A percentile compares a stretch with the other conserved stretches of the same genome.
Evolutionary conservation across 495 filamentous ascomycete genomes (phyloP).

Genomic region (Penicillium simplicissimum): DNA sequence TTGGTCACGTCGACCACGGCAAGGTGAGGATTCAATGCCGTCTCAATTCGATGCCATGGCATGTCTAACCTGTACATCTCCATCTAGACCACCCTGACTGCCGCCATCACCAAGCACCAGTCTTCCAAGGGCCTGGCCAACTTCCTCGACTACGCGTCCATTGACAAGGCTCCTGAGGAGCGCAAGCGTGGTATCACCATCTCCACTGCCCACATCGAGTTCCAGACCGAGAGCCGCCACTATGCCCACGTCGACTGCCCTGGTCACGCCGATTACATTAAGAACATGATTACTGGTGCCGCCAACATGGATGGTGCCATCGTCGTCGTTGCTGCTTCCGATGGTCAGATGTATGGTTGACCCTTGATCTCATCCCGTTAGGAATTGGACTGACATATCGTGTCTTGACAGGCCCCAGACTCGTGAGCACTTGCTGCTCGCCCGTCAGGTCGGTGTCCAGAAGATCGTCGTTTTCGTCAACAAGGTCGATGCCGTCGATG

Average conservation of each 20-base stretch:
- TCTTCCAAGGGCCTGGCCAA: slow-evolving; percentile 87
- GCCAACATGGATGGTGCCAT: slow-evolving; percentile 98
- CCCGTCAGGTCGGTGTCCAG: slow-evolving; percentile 96
- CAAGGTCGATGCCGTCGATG: slow-evolving; percentile 95
- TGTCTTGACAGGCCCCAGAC: slow-evolving; percentile 77
- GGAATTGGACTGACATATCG: slow-evolving; percentile 24
- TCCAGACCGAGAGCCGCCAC: slow-evolving; percentile 85
- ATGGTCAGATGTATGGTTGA: slow-evolving; percentile 83
- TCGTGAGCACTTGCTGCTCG: slow-evolving; percentile 94
- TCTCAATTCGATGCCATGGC: slow-evolving; percentile 16
- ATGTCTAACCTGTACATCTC: slow-evolving; percentile 30
- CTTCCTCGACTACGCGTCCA: slow-evolving; percentile 95
- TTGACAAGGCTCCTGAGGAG: slow-evolving; percentile 99
- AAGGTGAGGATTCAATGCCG: slow-evolving; percentile 63
- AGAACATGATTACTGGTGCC: slow-evolving; percentile 99
- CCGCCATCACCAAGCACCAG: slow-evolving; percentile 97
- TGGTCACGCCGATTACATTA: slow-evolving; percentile 99
- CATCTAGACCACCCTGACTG: slow-evolving; percentile 88
- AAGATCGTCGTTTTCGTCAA: slow-evolving; percentile 99
- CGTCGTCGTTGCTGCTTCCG: slow-evolving; percentile 96
- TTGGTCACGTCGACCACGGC: slow-evolving; percentile 99
- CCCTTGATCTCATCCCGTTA: not conserved
- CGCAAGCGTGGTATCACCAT: slow-evolving; percentile 99
- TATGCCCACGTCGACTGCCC: slow-evolving; percentile 99
- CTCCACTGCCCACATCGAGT: slow-evolving; percentile 97